Conservation (phyloP, 331 rosid species). For the Quercus lobata region DNA sequence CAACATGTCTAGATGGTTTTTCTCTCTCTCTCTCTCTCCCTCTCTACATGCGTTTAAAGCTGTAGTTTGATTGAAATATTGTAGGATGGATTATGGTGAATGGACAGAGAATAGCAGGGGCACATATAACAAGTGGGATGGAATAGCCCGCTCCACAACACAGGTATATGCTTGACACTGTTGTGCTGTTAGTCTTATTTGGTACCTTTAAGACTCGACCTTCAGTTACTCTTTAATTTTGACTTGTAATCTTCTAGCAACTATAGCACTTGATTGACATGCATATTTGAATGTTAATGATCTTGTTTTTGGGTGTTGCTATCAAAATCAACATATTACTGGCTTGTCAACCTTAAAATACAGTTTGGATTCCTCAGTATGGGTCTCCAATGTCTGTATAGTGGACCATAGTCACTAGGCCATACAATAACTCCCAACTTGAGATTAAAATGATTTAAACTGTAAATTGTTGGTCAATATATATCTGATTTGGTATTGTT, state of each 20-base stretch:
- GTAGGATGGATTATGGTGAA: constrained; percentile 97
- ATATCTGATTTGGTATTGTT: not conserved
- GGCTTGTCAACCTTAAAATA: not conserved
- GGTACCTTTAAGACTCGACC: not conserved
- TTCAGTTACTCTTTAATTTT: not conserved
- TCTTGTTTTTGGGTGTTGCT: not conserved
- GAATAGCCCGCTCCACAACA: constrained; percentile 87
- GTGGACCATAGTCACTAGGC: not conserved
- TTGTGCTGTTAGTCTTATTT: not conserved
- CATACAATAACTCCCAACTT: not conserved
- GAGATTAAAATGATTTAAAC: not conserved
- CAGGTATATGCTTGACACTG: constrained; percentile 48
- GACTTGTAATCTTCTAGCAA: not conserved
- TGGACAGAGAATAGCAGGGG: constrained; percentile 97
- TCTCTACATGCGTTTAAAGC: not conserved
- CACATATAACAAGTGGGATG: constrained; percentile 97
- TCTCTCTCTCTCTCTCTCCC: no score
- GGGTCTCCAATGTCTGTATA: not conserved
- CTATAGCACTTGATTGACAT: not conserved
- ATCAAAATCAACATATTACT: not conserved
- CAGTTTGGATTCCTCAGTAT: not conserved
- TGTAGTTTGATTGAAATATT: constrained; percentile 16
- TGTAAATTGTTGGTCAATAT: not conserved
- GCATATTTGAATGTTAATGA: not conserved
- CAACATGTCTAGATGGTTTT: not conserved